These are phyloP conservation scores for Yamadazyma siamensis DNA, from an alignment of 1,139 yeast genomes.

Conservation along the genomic window DNA sequence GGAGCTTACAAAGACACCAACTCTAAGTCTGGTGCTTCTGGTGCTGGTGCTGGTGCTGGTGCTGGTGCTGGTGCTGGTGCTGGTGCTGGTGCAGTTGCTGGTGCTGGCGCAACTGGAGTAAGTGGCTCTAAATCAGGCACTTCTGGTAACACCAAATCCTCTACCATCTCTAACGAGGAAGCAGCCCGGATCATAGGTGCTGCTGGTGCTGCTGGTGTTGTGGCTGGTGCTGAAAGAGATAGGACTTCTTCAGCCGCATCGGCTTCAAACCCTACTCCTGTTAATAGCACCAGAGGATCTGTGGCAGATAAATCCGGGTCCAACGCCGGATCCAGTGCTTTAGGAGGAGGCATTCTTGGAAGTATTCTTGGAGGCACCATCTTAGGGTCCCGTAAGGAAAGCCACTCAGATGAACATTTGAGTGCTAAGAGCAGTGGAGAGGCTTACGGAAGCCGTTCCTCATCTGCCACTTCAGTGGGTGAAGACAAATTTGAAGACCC, in stretches of 20 bases:
- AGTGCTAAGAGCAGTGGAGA: slow-evolving; percentile 2
- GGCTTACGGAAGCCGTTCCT: slow-evolving; percentile 4
- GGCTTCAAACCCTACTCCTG: slow-evolving; percentile 11
- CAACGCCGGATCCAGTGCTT: slow-evolving; percentile 1
- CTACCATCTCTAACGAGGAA: slow-evolving; percentile 2
- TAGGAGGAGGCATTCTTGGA: slow-evolving; percentile 4
- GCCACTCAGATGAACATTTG: slow-evolving; percentile 1
- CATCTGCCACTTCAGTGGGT: slow-evolving; percentile 3
- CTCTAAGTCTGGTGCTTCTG: slow-evolving; percentile 6
- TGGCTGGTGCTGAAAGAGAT: slow-evolving; percentile 4
- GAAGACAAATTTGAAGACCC: slow-evolving; percentile 7
- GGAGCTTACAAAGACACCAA: slow-evolving; percentile 1
- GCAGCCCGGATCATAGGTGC: slow-evolving; percentile 8
- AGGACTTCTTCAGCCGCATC: slow-evolving; percentile 5
- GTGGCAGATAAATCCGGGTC: not conserved
- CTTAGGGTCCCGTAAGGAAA: slow-evolving; percentile 3
- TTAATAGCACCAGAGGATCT: slow-evolving; percentile 6
- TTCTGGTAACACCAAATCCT: slow-evolving; percentile 1
- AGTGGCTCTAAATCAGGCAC: slow-evolving; percentile 5
- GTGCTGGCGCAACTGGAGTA: slow-evolving; percentile 2
- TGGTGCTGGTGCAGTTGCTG: slow-evolving; percentile 3
- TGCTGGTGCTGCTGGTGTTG: slow-evolving; percentile 10
- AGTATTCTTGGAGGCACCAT: slow-evolving; percentile 7
- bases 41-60: slow-evolving; percentile 9
- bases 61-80: slow-evolving; percentile 4